Evolutionary conservation across 805 yeast genomes (phyloP).

Genomic region (Starmerella stellata): DNA sequence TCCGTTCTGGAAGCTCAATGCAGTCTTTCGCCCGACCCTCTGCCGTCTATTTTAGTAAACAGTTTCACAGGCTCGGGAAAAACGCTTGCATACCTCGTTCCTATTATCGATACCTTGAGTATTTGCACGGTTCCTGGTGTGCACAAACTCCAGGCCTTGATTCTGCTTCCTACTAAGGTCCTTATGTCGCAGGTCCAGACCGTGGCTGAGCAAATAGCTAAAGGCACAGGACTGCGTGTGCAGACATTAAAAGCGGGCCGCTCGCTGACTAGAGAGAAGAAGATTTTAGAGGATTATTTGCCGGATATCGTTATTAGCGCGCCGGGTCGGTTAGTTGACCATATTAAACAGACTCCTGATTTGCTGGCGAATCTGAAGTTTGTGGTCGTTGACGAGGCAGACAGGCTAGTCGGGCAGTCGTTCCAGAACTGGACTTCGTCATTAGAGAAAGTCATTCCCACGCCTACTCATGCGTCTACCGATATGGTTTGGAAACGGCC

Average conservation of each 20-base stretch:
- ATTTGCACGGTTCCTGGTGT: slow-evolving; percentile 31
- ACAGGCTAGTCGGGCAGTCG: slow-evolving; percentile 78
- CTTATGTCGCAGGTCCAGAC: slow-evolving; percentile 63
- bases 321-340: slow-evolving; percentile 78
- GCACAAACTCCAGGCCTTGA: slow-evolving; percentile 54
- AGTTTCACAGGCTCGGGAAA: slow-evolving; percentile 96
- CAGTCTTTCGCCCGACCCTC: slow-evolving; percentile 22
- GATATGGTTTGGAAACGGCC: slow-evolving; percentile 69
- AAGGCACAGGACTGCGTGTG: slow-evolving; percentile 49
- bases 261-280: slow-evolving; percentile 45
- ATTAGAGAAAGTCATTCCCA: slow-evolving; percentile 34
- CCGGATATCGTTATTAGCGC: slow-evolving; percentile 33
- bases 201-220: slow-evolving; percentile 40
- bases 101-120: slow-evolving; percentile 53
- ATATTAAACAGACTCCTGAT: slow-evolving; percentile 25
- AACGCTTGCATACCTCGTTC: slow-evolving; percentile 73
- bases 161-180: slow-evolving; percentile 81
- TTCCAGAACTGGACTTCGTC: slow-evolving; percentile 81
- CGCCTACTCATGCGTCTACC: slow-evolving; percentile 93
- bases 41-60: slow-evolving; percentile 57
- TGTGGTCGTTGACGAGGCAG: slow-evolving; percentile 82
- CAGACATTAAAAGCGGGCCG: slow-evolving; percentile 39
- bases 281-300: slow-evolving; percentile 24
- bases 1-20: slow-evolving; percentile 30
- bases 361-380: slow-evolving; percentile 45